These are phyloP conservation scores for Lophiotrema nucula DNA, from an alignment of 495 filamentous ascomycete species.

Conservation along the genomic window DNA sequence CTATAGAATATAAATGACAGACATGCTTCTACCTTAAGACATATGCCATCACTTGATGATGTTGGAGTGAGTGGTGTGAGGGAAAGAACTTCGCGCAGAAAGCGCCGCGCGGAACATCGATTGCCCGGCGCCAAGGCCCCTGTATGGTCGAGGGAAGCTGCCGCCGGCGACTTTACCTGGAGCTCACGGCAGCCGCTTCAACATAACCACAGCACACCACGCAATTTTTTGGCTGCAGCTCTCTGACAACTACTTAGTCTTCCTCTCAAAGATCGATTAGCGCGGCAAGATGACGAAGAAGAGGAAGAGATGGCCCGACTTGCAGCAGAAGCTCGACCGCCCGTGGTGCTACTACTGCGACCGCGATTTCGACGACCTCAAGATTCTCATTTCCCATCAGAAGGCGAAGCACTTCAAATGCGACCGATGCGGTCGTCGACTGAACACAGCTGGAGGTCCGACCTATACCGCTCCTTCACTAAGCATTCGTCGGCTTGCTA, in stretches of 20 bases:
- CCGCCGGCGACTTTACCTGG: too few relatives aligned
- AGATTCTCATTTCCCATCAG: conserved; percentile 93
- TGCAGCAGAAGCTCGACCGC: conserved; percentile 81
- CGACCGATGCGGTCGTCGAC: conserved; percentile 76
- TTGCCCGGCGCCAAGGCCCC: too few relatives aligned
- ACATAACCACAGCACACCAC: too few relatives aligned
- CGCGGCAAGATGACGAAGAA: conserved; percentile 69
- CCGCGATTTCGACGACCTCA: conserved; percentile 94
- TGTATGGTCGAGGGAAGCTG: too few relatives aligned
- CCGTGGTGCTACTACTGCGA: conserved; percentile 99
- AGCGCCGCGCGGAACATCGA: too few relatives aligned
- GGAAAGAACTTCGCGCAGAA: too few relatives aligned
- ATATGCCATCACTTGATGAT: background rate
- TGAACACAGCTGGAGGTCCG: conserved; percentile 94
- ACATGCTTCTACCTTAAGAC: too few relatives aligned
- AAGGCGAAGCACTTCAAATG: conserved; percentile 99
- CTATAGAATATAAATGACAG: background rate
- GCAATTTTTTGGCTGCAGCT: too few relatives aligned
- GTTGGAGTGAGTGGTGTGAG: background rate
- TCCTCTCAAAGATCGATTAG: too few relatives aligned
- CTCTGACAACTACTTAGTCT: too few relatives aligned
- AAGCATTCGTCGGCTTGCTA: background rate
- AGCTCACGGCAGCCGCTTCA: too few relatives aligned
- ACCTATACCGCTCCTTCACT: conserved; percentile 9
- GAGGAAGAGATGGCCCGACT: conserved; percentile 76